Percentiles rank a stretch among this genome's conserved stretches.
phyloP scores from a whole-genome alignment of 73 alveolate species.

The Effrenium voratum region DNA sequence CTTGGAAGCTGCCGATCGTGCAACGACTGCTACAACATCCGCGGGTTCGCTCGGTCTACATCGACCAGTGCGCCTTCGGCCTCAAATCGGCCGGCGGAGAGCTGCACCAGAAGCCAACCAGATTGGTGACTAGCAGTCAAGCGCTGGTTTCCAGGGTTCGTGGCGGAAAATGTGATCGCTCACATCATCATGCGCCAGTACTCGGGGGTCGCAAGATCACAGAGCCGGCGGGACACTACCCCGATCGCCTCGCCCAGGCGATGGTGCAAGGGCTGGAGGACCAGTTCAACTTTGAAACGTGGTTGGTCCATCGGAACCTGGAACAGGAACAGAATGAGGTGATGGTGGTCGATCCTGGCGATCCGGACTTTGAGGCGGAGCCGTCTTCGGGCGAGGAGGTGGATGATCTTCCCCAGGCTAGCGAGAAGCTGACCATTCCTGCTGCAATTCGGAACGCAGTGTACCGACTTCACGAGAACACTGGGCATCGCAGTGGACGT shows the following conservation, averaged over 20 bases:
- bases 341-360: neutral
- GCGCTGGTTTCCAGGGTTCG: neutral
- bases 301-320: neutral
- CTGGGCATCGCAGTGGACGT: neutral
- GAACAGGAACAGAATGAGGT: neutral
- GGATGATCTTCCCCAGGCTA: neutral
- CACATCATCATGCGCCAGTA: neutral
- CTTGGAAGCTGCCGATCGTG: neutral
- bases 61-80: slow-evolving; percentile 34
- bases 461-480: neutral
- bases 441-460: neutral
- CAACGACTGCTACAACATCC: neutral
- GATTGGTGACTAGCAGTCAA: neutral
- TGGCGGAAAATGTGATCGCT: neutral
- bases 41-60: neutral
- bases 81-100: neutral
- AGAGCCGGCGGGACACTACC: slow-evolving; percentile 2
- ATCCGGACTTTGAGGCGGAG: neutral
- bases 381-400: neutral
- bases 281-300: slow-evolving; percentile 6
- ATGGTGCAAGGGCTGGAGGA: neutral
- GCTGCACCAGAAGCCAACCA: neutral
- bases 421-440: neutral
- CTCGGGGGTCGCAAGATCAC: neutral
- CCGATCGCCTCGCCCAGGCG: neutral